A percentile compares a stretch with the other conserved stretches of the same genome.
These are phyloP conservation scores for Elsinoe ampelina DNA, from an alignment of 2,329 filamentous ascomycete species.

Conservation along the genomic window DNA sequence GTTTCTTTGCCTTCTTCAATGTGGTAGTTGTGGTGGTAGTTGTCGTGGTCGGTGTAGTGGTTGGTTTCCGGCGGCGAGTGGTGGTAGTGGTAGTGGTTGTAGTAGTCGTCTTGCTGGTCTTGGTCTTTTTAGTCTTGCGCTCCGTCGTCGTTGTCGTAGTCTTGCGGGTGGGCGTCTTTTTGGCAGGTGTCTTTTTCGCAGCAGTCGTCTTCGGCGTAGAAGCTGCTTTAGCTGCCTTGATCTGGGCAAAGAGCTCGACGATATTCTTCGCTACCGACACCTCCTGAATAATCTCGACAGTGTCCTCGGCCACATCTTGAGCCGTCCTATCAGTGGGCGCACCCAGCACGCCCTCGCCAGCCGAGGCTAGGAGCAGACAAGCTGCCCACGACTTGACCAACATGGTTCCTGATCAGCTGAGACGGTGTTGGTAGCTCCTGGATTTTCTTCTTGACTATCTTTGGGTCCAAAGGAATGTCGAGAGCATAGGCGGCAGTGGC, in stretches of 20 bases:
- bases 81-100: not conserved
- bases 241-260: conserved; percentile 12
- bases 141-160: not conserved
- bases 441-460: not conserved
- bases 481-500: not conserved
- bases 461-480: not conserved
- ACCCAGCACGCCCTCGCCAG: not conserved
- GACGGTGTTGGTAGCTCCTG: not conserved
- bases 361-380: conserved; percentile 6
- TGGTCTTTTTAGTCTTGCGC: not conserved
- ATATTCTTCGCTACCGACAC: not conserved
- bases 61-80: not conserved
- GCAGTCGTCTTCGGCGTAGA: conserved; percentile 35
- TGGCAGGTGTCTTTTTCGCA: conserved; percentile 27
- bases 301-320: not conserved
- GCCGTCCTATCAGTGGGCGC: not conserved
- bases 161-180: conserved; percentile 17
- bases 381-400: conserved; percentile 9
- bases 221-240: conserved; percentile 29
- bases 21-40: not conserved
- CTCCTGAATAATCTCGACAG: not conserved
- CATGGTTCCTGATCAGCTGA: not conserved
- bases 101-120: not conserved
- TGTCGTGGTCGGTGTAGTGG: not conserved
- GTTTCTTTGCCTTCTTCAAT: not conserved